A percentile compares a stretch with the other conserved stretches of the same genome.
Conservation (phyloP, 2,329 filamentous ascomycete species). For the Botryotinia narcissicola region DNA sequence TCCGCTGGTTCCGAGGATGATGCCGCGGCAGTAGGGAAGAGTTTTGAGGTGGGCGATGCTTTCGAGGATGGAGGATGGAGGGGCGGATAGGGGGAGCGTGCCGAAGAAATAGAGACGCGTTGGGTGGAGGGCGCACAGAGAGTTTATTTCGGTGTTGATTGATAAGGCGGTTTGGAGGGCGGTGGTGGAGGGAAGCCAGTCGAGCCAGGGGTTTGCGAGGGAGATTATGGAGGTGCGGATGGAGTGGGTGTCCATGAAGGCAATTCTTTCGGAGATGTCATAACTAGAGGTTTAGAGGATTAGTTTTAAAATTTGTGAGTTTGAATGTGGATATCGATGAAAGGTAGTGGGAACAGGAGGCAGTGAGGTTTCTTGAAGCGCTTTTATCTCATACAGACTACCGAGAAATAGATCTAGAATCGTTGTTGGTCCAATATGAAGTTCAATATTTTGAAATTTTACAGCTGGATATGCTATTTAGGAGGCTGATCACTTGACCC, state of each 20-base stretch:
- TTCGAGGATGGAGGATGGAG: constrained; percentile 56
- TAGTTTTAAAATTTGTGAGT: not conserved
- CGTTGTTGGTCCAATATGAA: not conserved
- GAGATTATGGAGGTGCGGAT: constrained; percentile 85
- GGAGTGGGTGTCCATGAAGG: constrained; percentile 81
- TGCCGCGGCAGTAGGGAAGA: constrained; percentile 71
- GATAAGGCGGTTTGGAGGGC: constrained; percentile 61
- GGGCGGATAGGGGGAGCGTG: constrained; percentile 72
- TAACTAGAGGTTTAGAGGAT: not conserved
- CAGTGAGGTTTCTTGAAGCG: not conserved
- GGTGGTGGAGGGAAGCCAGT: constrained; percentile 66
- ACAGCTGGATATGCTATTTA: not conserved
- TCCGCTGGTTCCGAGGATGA: constrained; percentile 84
- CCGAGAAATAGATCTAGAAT: not conserved
- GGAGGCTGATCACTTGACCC: not conserved
- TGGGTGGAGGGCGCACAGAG: constrained; percentile 63
- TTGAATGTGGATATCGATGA: no score
- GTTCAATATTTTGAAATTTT: not conserved
- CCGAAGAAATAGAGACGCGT: constrained; percentile 80
- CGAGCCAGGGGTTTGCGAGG: constrained; percentile 90
- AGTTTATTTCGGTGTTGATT: constrained; percentile 77
- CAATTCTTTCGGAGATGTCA: constrained; percentile 73
- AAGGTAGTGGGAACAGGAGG: not conserved
- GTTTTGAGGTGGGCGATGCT: constrained; percentile 62
- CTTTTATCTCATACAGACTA: not conserved